These are phyloP conservation scores for Suillus brevipes DNA, from an alignment of 768 basidiomycete species.

Conservation along the genomic window DNA sequence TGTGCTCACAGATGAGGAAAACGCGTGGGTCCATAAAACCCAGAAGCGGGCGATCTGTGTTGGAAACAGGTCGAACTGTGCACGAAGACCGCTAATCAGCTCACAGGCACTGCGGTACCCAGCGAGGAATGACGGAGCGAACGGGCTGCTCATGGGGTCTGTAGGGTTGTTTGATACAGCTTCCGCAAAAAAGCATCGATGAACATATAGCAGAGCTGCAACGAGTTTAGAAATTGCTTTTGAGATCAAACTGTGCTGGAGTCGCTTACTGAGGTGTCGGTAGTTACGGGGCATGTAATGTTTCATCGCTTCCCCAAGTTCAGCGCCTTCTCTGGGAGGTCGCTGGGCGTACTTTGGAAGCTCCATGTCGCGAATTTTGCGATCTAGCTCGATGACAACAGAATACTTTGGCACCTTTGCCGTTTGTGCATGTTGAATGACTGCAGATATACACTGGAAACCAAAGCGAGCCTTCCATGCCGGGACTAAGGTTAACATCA, in stretches of 20 bases:
- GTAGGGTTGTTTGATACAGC: slow-evolving; percentile 62
- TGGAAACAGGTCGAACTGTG: slow-evolving; percentile 53
- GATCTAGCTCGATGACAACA: slow-evolving; percentile 61
- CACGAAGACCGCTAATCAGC: slow-evolving; percentile 48
- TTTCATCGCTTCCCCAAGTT: slow-evolving; percentile 64
- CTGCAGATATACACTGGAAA: slow-evolving; percentile 62
- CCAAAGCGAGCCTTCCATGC: slow-evolving; percentile 73
- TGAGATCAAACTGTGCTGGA: not conserved
- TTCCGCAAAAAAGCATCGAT: slow-evolving; percentile 76
- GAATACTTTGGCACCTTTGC: slow-evolving; percentile 64
- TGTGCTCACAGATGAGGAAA: slow-evolving; percentile 57
- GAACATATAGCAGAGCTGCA: slow-evolving; percentile 69
- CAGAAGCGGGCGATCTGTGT: slow-evolving; percentile 64
- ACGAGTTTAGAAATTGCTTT: not conserved
- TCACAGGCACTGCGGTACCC: slow-evolving; percentile 68
- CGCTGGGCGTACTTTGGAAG: slow-evolving; percentile 62
- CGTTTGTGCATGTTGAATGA: slow-evolving; percentile 66
- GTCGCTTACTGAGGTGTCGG: slow-evolving; percentile 59
- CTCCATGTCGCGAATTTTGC: slow-evolving; percentile 67
- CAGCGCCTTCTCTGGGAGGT: slow-evolving; percentile 46
- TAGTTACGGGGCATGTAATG: slow-evolving; percentile 78
- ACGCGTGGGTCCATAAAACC: slow-evolving; percentile 74
- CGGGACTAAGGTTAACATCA: slow-evolving; percentile 43
- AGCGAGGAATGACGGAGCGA: slow-evolving; percentile 66
- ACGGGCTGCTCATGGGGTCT: slow-evolving; percentile 69